phyloP scores from a whole-genome alignment of 2,329 filamentous ascomycete species.

The Didymella keratinophila region DNA sequence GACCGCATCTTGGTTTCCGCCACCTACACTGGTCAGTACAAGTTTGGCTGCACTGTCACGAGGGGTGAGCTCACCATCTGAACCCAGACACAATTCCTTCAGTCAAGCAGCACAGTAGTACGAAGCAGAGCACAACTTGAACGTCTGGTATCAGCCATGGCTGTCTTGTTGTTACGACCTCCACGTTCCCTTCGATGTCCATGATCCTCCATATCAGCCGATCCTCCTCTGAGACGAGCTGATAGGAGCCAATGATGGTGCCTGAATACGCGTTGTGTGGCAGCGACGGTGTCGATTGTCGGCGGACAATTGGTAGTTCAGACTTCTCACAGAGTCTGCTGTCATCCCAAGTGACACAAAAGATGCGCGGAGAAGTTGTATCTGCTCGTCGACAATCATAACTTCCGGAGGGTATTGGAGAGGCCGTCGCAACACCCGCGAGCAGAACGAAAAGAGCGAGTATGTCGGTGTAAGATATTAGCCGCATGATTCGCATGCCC shows the following conservation, averaged over 20 bases:
- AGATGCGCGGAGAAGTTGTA: background rate
- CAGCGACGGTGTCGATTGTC: too few relatives aligned
- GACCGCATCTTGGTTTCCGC: background rate
- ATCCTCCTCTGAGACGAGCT: background rate
- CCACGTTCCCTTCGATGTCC: background rate
- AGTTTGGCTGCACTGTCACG: background rate
- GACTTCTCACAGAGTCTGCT: background rate
- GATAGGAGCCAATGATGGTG: background rate
- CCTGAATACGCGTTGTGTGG: background rate
- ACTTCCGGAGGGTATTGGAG: background rate
- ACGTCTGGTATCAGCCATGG: constrained; percentile 9
- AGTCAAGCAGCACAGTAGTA: constrained; percentile 9
- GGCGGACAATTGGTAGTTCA: background rate
- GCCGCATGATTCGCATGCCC: background rate
- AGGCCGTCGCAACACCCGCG: background rate
- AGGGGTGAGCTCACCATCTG: constrained; percentile 1
- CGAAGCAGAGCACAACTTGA: constrained; percentile 10
- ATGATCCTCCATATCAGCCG: constrained; percentile 5
- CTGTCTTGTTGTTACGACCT: too few relatives aligned
- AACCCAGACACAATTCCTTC: constrained; percentile 2
- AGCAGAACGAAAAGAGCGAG: background rate
- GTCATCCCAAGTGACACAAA: background rate
- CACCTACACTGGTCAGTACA: constrained; percentile 5
- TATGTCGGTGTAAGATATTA: background rate
- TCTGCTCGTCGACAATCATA: background rate